Evolutionary conservation across 441 rosid species (phyloP), one percentile per base, ranked within the genome.

Genomic region (Hypseocharis bilobata): DNA sequence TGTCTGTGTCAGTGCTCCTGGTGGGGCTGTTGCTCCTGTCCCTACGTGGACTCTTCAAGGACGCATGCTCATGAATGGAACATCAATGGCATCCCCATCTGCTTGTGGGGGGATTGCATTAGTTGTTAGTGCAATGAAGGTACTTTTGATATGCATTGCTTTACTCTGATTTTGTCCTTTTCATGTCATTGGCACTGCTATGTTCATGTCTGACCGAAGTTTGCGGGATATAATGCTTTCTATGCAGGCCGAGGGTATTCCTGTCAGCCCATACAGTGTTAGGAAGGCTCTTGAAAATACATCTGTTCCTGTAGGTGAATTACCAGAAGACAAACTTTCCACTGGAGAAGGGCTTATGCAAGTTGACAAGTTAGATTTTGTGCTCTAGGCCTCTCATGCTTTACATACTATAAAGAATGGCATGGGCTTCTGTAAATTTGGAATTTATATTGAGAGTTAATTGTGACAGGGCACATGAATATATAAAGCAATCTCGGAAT

Each of bases 51-150:
- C 99, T 62, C 99, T 94, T 76, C 98, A 94, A 76, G 83, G 85
- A 57, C 96, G 96, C 66, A 91, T 88, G 99, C 96, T 94, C 67
- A 89, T 89, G 99, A 94, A 91, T 81, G 98, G 98, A 70, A 94
- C 98, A 67, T 94, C 98, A 69, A 94, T 94, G 99, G 78, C 99
- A 73, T 94, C 98, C 83, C 99, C 98, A 68, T 94, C 96, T 74
- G 99, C 99, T 64, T 94, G 99, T 84, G 99, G 99, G 32, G 98
- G 98, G 69, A 78, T 89, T 69, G 98, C 96, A 44, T 81, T 94
- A 73, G 85, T 94, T 68, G 55, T 94, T 75, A 94, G 98, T 75
- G 96, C 92, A 61, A 85, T 94, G 96, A 94, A 94, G 98, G 99
- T 94, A 62, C 64, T 66, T 72, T 67, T 64, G 63, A 20, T 49